Conservation (phyloP, 306 rosid species). For the Vigna mungo region DNA sequence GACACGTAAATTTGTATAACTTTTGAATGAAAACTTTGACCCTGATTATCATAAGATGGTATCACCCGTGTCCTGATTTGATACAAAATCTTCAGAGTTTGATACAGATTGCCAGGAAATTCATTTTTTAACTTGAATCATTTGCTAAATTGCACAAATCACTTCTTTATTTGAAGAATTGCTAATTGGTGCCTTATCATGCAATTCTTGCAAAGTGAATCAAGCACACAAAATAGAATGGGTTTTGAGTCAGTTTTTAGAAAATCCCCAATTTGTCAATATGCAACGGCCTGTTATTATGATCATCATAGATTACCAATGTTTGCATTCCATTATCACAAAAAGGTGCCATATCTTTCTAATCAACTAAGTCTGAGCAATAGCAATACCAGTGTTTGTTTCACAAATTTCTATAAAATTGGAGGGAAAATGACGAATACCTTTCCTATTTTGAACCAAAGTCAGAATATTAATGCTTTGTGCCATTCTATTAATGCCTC, state of each 20-base stretch:
- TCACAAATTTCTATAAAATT: background rate
- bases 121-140: background rate
- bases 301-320: background rate
- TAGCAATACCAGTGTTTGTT: background rate
- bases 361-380: background rate
- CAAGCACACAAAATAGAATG: background rate
- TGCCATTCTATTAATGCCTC: background rate
- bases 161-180: background rate
- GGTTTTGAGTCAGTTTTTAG: background rate
- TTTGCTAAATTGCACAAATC: background rate
- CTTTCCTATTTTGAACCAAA: background rate
- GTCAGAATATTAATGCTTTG: background rate
- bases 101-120: background rate
- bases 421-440: background rate
- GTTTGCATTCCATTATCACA: background rate
- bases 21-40: conserved; percentile 20
- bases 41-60: background rate
- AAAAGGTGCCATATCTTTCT: background rate
- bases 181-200: background rate
- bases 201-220: background rate
- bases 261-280: background rate
- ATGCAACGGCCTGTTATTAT: background rate
- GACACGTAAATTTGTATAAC: background rate
- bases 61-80: background rate
- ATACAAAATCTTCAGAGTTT: background rate